Conservation (phyloP, 1,139 yeast genomes). For the Debaryomyces sp. region DNA sequence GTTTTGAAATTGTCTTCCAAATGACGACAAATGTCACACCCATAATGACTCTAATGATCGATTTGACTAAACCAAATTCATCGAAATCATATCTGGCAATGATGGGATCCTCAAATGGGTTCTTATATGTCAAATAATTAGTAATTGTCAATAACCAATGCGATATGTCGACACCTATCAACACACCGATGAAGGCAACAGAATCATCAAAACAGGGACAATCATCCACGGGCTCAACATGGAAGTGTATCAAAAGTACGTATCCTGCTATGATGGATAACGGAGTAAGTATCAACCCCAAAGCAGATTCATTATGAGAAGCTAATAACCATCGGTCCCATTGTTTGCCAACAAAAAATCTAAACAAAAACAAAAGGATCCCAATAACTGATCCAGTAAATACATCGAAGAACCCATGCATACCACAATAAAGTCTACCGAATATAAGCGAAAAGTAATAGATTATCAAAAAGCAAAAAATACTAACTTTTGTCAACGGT, state of each 20-base stretch:
- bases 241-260: conserved; percentile 59
- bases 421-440: conserved; percentile 93
- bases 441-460: conserved; percentile 70
- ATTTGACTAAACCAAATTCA: conserved; percentile 44
- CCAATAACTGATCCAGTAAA: conserved; percentile 71
- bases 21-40: conserved; percentile 63
- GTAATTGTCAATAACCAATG: conserved; percentile 46
- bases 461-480: conserved; percentile 23
- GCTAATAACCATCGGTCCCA: conserved; percentile 44
- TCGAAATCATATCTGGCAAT: conserved; percentile 41
- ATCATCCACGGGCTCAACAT: conserved; percentile 86
- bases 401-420: conserved; percentile 92
- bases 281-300: conserved; percentile 37
- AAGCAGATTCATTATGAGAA: conserved; percentile 23
- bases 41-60: conserved; percentile 48
- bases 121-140: conserved; percentile 22
- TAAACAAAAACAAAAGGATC: conserved; percentile 39
- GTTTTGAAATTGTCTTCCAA: conserved; percentile 75
- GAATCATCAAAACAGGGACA: conserved; percentile 98
- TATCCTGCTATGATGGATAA: conserved; percentile 42
- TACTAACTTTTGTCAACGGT: conserved; percentile 8
- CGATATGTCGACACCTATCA: conserved; percentile 70
- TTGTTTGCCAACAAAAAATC: conserved; percentile 36
- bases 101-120: conserved; percentile 29
- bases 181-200: conserved; percentile 90